phyloP scores from a whole-genome alignment of 768 basidiomycete species.

The Suillus spraguei region DNA sequence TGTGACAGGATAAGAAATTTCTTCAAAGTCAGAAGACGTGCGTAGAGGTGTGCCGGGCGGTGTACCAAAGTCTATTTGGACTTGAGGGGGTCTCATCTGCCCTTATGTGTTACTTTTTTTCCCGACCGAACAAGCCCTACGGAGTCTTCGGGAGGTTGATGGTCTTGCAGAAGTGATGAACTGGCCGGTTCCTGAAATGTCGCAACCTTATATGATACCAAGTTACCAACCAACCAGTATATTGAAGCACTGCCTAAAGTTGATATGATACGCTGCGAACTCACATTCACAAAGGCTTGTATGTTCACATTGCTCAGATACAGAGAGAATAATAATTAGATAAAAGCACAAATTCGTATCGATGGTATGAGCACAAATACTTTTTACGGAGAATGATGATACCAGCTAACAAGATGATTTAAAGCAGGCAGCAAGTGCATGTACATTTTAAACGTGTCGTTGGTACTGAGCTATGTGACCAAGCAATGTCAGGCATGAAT shows the following conservation, averaged over 20 bases:
- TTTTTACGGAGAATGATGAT: slow-evolving; percentile 17
- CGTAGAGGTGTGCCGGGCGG: slow-evolving; percentile 49
- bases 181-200: background rate
- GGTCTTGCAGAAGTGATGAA: background rate
- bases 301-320: background rate
- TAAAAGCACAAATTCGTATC: slow-evolving; percentile 18
- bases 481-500: slow-evolving; percentile 4
- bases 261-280: background rate
- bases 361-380: slow-evolving; percentile 17
- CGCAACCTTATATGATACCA: slow-evolving; percentile 1
- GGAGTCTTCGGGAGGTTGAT: slow-evolving; percentile 13
- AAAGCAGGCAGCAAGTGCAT: slow-evolving; percentile 13
- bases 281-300: background rate
- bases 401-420: slow-evolving; percentile 5
- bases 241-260: background rate
- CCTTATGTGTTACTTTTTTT: slow-evolving; percentile 16
- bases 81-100: slow-evolving; percentile 65
- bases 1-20: slow-evolving; percentile 58
- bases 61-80: slow-evolving; percentile 71
- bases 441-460: slow-evolving; percentile 40
- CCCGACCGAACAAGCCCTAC: slow-evolving; percentile 17
- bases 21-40: slow-evolving; percentile 71
- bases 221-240: background rate
- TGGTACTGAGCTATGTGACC: slow-evolving; percentile 44
- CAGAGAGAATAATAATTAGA: slow-evolving; percentile 17